A percentile compares a stretch with the other conserved stretches of the same genome.
Evolutionary conservation across 2,329 filamentous ascomycete genomes (phyloP).

Genomic region (Stagonosporopsis rhizophila): DNA sequence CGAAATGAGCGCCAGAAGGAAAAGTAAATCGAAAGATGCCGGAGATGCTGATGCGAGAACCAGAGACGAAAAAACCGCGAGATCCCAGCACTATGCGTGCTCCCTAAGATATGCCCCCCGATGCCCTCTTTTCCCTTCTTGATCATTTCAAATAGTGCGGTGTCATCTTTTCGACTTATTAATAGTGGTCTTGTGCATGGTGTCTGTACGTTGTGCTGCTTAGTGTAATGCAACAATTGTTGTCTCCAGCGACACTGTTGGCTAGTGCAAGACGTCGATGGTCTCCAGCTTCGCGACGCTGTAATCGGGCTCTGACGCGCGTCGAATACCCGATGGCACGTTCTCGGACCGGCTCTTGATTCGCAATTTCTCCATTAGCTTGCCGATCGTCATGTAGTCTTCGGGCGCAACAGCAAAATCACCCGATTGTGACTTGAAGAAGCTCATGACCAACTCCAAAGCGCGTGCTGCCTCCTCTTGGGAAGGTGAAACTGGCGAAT

Average conservation of each 20-base stretch:
- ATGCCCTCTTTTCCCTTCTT: conserved; percentile 6
- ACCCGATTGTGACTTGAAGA: conserved; percentile 74
- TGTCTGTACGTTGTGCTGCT: conserved; percentile 15
- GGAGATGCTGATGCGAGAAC: conserved; percentile 44
- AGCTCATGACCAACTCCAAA: conserved; percentile 80
- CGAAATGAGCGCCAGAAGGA: conserved; percentile 17
- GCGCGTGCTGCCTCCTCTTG: conserved; percentile 87
- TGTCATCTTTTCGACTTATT: conserved; percentile 7
- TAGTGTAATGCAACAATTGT: conserved; percentile 16
- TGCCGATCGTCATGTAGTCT: conserved; percentile 79
- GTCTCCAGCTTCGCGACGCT: conserved; percentile 39
- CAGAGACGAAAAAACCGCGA: conserved; percentile 19
- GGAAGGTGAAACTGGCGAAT: conserved; percentile 67
- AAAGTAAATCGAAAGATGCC: conserved; percentile 7
- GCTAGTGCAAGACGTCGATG: conserved; percentile 40
- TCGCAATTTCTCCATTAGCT: conserved; percentile 85
- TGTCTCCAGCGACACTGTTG: conserved; percentile 15
- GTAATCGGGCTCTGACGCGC: conserved; percentile 46
- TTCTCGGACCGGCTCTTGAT: conserved; percentile 62
- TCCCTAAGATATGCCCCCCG: not conserved
- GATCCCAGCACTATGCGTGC: conserved; percentile 22
- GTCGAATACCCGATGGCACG: conserved; percentile 43
- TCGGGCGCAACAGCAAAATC: conserved; percentile 76
- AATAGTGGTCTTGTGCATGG: conserved; percentile 11
- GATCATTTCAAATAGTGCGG: conserved; percentile 6